Percentiles rank a stretch among this genome's conserved stretches.
Evolutionary conservation across 257 asterid genomes (phyloP).

Genomic region (Fraxinus excelsior): DNA sequence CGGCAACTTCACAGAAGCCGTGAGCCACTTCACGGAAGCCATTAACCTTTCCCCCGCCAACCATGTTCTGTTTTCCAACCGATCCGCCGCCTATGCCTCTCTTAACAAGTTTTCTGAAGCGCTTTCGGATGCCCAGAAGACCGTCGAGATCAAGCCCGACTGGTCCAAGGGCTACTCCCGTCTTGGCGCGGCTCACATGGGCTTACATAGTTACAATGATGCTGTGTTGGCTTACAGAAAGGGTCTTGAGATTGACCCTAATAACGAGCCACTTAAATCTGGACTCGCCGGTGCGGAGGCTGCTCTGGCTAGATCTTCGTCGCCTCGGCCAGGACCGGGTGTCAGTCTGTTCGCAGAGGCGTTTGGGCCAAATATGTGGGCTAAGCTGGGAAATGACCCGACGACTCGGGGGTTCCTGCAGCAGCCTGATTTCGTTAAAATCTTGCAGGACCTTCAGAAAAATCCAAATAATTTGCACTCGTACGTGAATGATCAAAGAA

Average conservation of each 20-base stretch:
- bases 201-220: constrained; percentile 36
- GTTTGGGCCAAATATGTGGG: constrained; percentile 97
- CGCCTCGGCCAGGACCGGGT: constrained; percentile 33
- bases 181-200: constrained; percentile 51
- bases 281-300: constrained; percentile 83
- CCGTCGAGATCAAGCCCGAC: constrained; percentile 49
- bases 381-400: constrained; percentile 65
- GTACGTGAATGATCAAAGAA: constrained; percentile 78
- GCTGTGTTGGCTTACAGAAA: constrained; percentile 47
- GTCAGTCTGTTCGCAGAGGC: constrained; percentile 75
- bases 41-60: constrained; percentile 43
- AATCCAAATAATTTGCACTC: constrained; percentile 61
- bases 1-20: constrained; percentile 58
- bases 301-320: constrained; percentile 43
- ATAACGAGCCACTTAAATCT: constrained; percentile 76
- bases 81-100: constrained; percentile 58
- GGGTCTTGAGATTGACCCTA: constrained; percentile 82
- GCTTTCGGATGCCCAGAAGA: constrained; percentile 45
- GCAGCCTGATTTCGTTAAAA: constrained; percentile 79
- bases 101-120: constrained; percentile 41
- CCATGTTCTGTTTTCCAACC: constrained; percentile 53
- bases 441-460: constrained; percentile 90
- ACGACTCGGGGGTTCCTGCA: constrained; percentile 60
- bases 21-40: constrained; percentile 49
- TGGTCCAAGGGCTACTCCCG: constrained; percentile 56